Conservation (phyloP, 2,329 filamentous ascomycete species). For the Cladosporium sp. region DNA sequence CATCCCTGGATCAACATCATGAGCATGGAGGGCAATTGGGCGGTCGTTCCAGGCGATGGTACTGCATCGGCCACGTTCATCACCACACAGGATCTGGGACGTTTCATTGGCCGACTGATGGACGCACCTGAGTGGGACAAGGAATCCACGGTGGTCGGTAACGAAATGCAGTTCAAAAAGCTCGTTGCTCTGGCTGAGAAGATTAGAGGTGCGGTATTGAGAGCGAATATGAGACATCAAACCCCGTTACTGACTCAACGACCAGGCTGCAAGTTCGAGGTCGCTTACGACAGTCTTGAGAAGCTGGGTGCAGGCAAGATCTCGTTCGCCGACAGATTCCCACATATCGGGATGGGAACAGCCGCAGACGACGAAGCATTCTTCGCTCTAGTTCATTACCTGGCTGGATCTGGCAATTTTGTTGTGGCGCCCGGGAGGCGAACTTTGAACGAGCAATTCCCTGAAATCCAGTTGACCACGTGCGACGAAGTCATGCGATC, state of each 20-base stretch:
- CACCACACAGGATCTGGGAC: slow-evolving; percentile 7
- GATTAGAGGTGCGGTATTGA: background rate
- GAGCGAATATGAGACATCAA: background rate
- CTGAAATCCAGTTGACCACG: background rate
- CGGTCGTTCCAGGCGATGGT: background rate
- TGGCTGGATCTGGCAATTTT: background rate
- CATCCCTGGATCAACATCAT: slow-evolving; percentile 17
- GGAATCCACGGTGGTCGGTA: background rate
- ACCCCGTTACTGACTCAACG: background rate
- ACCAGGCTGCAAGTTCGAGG: background rate
- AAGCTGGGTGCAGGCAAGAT: slow-evolving; percentile 2
- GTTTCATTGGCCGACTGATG: background rate
- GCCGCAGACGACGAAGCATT: slow-evolving; percentile 6
- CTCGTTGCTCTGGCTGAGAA: background rate
- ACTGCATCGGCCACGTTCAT: slow-evolving; percentile 2
- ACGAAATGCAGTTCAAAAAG: background rate
- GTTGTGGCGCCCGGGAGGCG: background rate
- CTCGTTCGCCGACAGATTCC: slow-evolving; percentile 12
- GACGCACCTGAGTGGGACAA: slow-evolving; percentile 1
- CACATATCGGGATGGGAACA: background rate
- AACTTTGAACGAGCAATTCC: background rate
- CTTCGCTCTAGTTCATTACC: slow-evolving; percentile 1
- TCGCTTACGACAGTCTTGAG: background rate
- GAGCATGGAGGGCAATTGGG: slow-evolving; percentile 5
- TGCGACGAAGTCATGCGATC: background rate